These are phyloP conservation scores for Beauveria sp. DNA, from an alignment of 2,329 filamentous ascomycete genomes.

Conservation along the genomic window DNA sequence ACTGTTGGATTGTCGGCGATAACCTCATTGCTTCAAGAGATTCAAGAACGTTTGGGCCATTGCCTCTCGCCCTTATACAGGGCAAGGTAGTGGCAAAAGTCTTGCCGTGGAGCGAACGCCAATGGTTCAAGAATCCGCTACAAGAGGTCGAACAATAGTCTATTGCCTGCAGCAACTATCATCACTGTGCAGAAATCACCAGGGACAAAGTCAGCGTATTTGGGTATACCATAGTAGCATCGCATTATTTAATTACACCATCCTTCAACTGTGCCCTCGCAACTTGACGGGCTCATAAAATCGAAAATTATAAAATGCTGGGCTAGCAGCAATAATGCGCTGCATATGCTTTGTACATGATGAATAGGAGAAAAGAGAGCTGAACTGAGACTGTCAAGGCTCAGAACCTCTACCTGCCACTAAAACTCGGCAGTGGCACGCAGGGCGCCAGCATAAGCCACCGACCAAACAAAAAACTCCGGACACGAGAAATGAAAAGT, in stretches of 20 bases:
- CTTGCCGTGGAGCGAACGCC: constrained; percentile 43
- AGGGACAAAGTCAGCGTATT: background rate
- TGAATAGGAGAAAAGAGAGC: constrained; percentile 12
- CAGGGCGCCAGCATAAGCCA: constrained; percentile 1
- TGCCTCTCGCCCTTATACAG: constrained; percentile 76
- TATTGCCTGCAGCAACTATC: background rate
- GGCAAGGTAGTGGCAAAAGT: constrained; percentile 71
- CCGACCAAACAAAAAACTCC: constrained; percentile 10
- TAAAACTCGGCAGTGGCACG: background rate
- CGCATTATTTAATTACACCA: constrained; percentile 12
- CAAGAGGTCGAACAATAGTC: constrained; percentile 21
- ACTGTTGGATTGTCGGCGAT: constrained; percentile 87
- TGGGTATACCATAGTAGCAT: constrained; percentile 4
- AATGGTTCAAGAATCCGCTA: constrained; percentile 41
- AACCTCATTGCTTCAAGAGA: constrained; percentile 80
- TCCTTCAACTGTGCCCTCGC: background rate
- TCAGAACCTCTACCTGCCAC: constrained; percentile 2
- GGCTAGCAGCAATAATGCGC: constrained; percentile 13
- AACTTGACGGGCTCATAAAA: constrained; percentile 8
- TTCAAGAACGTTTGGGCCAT: constrained; percentile 76
- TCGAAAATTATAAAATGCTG: constrained; percentile 18
- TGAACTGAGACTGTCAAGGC: constrained; percentile 6
- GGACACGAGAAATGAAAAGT: constrained; percentile 10
- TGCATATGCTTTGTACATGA: constrained; percentile 30
- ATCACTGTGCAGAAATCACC: constrained; percentile 15